A percentile compares a stretch with the other conserved stretches of the same genome.
phyloP scores from a whole-genome alignment of 2,329 filamentous ascomycete genomes.

The Beauveria australis region DNA sequence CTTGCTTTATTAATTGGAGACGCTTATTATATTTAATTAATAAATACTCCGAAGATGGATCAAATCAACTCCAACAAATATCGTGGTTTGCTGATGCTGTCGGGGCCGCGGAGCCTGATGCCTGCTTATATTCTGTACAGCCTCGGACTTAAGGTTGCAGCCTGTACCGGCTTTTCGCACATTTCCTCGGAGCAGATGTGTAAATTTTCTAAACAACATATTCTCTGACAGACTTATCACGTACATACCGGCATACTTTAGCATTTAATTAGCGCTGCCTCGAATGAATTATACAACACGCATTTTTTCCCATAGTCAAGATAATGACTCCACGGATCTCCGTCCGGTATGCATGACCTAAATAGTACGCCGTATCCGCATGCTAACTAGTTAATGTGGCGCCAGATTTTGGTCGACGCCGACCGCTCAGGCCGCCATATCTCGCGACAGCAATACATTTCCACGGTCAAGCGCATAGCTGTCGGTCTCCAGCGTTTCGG shows the following conservation, averaged over 20 bases:
- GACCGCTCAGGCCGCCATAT: background rate
- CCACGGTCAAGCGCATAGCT: slow-evolving; percentile 1
- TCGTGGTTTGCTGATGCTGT: no score
- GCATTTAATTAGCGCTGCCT: no score
- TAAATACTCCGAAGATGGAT: no score
- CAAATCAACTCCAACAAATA: no score
- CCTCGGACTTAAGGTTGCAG: background rate
- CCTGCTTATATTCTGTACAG: background rate
- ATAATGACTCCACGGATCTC: background rate
- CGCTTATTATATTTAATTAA: background rate
- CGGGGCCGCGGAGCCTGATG: no score
- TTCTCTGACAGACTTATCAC: no score
- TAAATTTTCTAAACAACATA: no score
- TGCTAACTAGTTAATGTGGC: background rate
- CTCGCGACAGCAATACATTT: background rate
- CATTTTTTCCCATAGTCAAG: background rate
- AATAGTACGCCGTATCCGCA: background rate
- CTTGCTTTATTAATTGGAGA: background rate
- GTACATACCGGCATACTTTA: no score
- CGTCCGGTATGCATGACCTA: background rate
- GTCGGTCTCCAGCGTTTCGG: background rate
- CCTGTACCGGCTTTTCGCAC: background rate
- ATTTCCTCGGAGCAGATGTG: no score
- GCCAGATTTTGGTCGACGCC: background rate
- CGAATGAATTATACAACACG: background rate